Base-by-base conservation (phyloP, 2,329 filamentous ascomycete genomes). In the Drechmeria coniospora region DNA sequence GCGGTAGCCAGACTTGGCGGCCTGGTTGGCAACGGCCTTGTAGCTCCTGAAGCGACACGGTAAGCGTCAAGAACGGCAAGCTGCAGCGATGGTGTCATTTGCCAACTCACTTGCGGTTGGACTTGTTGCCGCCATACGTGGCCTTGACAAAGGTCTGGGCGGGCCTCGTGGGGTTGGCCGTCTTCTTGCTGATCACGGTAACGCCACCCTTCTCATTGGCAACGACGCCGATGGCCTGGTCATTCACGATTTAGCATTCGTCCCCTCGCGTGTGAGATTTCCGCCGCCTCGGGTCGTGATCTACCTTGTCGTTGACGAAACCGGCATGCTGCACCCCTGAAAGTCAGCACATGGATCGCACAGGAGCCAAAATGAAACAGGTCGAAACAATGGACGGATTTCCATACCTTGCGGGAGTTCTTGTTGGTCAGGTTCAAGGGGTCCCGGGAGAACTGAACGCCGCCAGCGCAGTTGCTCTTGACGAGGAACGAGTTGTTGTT, bases 231-330 rank as follows among this genome's bases (percentile, higher is more conserved):
- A 95, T 64, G 47, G 90, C 86, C 83, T 87, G 29, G 30, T 21
- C 17, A 30, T 41, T 36, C 43, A 34, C 44, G 28, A 36, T 26
- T 44, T 40, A 34, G 37, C 29, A 8, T 23, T 27, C 14, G 16
- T 5, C 11, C 6, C 18, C 17, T 15, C 19, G 7, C 23, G 35
- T 27, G 21, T 21, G 20, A 5, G 10, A 21, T 11, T 10, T 30
- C 24, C 13, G 25, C 17, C 27, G 30, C 16, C 14, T 21, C 17
- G 20, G 21, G 20, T 15, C 34, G 15, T 9, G 27, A 35, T 37
- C 44, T 79, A 90, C 83, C 80, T 93, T 90, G 57, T 77, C 72
- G 68, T 92, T 93, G 61, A 82, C 74, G 61, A 84, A 92, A 52
- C 90, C 90, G 49, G 81, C 81, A 61, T 93, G 73, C 82, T 92